phyloP scores from a whole-genome alignment of 768 basidiomycete species.

The Suillus paluster region DNA sequence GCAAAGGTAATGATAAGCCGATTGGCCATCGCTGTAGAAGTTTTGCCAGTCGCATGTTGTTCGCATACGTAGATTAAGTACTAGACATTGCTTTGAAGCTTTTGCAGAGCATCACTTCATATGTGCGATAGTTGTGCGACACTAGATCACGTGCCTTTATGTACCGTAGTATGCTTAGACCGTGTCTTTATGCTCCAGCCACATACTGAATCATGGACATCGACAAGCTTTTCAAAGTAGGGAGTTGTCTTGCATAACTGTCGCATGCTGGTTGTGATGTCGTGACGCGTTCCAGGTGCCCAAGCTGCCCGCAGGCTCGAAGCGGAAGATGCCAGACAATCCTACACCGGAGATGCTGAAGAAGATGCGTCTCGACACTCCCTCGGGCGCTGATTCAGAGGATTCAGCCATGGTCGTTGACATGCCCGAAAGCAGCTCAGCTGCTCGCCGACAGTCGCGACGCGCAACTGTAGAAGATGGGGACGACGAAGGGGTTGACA shows the following conservation, averaged over 20 bases:
- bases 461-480: conserved; percentile 64
- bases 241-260: conserved; percentile 5
- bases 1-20: background rate
- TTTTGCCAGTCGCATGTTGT: background rate
- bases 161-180: no score
- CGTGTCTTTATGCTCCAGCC: conserved; percentile 3
- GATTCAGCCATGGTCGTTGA: conserved; percentile 11
- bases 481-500: conserved; percentile 34
- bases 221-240: conserved; percentile 54
- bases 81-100: background rate
- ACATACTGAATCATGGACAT: conserved; percentile 44
- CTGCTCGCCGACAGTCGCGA: conserved; percentile 37
- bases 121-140: background rate
- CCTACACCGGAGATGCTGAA: conserved; percentile 85
- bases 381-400: conserved; percentile 12
- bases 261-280: conserved; percentile 1
- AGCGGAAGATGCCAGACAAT: conserved; percentile 76
- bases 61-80: background rate
- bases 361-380: conserved; percentile 65
- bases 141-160: background rate
- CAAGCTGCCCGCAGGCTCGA: conserved; percentile 66
- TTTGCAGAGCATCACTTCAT: background rate
- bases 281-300: conserved; percentile 51
- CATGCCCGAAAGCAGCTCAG: conserved; percentile 12
- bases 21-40: background rate